Evolutionary conservation across 306 rosid species (phyloP).

Genomic region (Prunus mira): DNA sequence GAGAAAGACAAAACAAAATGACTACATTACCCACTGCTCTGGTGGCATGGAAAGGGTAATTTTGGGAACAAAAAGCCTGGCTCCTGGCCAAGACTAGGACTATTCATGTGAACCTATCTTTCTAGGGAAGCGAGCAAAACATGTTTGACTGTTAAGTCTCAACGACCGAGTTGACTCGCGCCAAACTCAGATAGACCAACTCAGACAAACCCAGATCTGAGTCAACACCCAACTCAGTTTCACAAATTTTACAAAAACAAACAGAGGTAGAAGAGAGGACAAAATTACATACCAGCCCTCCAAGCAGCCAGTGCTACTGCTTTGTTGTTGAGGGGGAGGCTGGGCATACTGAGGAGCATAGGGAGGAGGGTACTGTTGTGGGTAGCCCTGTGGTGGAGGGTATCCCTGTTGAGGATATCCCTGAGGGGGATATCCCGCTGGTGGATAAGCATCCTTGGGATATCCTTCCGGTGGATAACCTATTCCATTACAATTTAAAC

Average conservation of each 20-base stretch:
- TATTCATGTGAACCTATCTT: background rate
- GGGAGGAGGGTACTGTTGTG: constrained; percentile 42
- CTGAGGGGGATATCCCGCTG: constrained; percentile 49
- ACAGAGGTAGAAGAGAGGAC: background rate
- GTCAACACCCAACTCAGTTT: constrained; percentile 12
- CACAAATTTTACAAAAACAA: background rate
- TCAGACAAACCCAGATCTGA: constrained; percentile 38
- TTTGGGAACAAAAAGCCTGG: background rate
- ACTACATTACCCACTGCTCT: background rate
- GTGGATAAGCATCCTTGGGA: constrained; percentile 76
- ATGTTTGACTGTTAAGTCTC: background rate
- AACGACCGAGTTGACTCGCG: constrained; percentile 15
- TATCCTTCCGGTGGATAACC: constrained; percentile 88
- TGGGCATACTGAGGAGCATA: constrained; percentile 82
- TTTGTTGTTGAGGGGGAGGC: constrained; percentile 61
- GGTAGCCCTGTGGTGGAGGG: constrained; percentile 47
- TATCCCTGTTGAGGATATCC: constrained; percentile 63
- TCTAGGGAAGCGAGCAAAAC: background rate
- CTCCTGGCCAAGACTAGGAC: background rate
- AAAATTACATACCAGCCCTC: constrained; percentile 68
- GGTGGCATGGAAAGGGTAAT: background rate
- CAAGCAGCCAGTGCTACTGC: constrained; percentile 38
- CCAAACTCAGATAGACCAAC: constrained; percentile 13
- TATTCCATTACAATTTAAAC: background rate
- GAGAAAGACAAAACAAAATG: background rate